phyloP scores from a whole-genome alignment of 2,329 filamentous ascomycete genomes.

The Alternaria arbusti region DNA sequence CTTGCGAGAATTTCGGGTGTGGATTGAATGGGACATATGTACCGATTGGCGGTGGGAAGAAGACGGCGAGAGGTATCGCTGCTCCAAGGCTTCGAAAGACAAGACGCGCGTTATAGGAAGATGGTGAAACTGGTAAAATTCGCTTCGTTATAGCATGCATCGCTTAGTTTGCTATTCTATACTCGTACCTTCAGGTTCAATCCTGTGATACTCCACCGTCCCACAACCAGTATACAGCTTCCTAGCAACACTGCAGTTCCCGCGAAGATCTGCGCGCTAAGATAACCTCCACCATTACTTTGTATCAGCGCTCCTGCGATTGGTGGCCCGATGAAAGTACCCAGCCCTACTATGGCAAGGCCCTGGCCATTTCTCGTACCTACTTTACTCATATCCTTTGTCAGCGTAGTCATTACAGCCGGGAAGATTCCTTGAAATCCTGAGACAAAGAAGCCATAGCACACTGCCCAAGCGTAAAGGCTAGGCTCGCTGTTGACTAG shows the following conservation, averaged over 20 bases:
- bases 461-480: conserved; percentile 53
- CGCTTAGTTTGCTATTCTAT: neutral
- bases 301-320: conserved; percentile 57
- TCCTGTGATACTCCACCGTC: conserved; percentile 40
- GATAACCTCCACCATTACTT: conserved; percentile 49
- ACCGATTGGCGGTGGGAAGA: conserved; percentile 3
- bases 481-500: conserved; percentile 52
- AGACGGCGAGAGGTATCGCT: neutral
- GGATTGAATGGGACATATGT: conserved; percentile 22
- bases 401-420: conserved; percentile 51
- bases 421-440: conserved; percentile 57
- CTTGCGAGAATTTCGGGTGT: conserved; percentile 28
- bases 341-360: conserved; percentile 54
- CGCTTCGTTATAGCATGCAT: neutral
- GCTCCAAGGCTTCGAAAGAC: neutral
- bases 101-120: neutral
- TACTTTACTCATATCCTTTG: conserved; percentile 55
- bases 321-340: conserved; percentile 54
- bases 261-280: conserved; percentile 54
- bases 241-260: conserved; percentile 40
- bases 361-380: conserved; percentile 58
- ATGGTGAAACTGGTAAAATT: neutral
- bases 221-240: conserved; percentile 35
- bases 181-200: conserved; percentile 33
- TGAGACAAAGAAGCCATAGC: conserved; percentile 55